These are phyloP conservation scores for Saccharomyces pastorianus DNA, from an alignment of 1,139 yeast genomes.

Conservation along the genomic window DNA sequence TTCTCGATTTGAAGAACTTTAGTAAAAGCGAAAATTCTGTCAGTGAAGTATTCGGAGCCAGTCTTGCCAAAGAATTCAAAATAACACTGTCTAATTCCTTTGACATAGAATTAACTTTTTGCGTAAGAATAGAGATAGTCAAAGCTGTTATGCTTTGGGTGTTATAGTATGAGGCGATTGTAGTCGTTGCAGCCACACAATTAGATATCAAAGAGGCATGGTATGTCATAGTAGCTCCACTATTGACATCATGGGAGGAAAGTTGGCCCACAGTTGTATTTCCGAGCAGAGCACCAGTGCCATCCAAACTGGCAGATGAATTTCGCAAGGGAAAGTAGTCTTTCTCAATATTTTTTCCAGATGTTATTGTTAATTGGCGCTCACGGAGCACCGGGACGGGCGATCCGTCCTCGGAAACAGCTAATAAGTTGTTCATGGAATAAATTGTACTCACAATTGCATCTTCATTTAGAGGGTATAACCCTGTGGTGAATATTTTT, in stretches of 20 bases:
- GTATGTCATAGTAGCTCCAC: slow-evolving; percentile 9
- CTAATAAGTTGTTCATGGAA: slow-evolving; percentile 67
- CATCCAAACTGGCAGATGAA: background rate
- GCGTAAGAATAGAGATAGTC: slow-evolving; percentile 74
- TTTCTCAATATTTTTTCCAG: slow-evolving; percentile 7
- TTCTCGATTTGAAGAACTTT: slow-evolving; percentile 38
- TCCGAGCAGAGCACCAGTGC: background rate
- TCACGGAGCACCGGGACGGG: slow-evolving; percentile 31
- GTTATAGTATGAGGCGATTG: slow-evolving; percentile 58
- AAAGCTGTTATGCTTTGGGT: slow-evolving; percentile 74
- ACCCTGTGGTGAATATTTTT: slow-evolving; percentile 36
- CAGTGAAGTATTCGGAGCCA: slow-evolving; percentile 46
- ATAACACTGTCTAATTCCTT: slow-evolving; percentile 37
- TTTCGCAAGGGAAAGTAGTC: background rate
- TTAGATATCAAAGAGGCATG: slow-evolving; percentile 38
- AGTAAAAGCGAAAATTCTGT: slow-evolving; percentile 45
- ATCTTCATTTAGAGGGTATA: slow-evolving; percentile 51
- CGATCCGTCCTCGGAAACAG: slow-evolving; percentile 43
- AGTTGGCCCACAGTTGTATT: slow-evolving; percentile 6
- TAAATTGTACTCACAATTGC: slow-evolving; percentile 81
- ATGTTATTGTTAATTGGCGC: slow-evolving; percentile 29
- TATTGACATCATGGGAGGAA: slow-evolving; percentile 3
- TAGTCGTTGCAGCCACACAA: slow-evolving; percentile 64
- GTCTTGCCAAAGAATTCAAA: slow-evolving; percentile 43
- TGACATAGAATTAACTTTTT: slow-evolving; percentile 52